These are phyloP conservation scores for Didymella segeticola DNA, from an alignment of 2,329 filamentous ascomycete genomes.

Conservation along the genomic window DNA sequence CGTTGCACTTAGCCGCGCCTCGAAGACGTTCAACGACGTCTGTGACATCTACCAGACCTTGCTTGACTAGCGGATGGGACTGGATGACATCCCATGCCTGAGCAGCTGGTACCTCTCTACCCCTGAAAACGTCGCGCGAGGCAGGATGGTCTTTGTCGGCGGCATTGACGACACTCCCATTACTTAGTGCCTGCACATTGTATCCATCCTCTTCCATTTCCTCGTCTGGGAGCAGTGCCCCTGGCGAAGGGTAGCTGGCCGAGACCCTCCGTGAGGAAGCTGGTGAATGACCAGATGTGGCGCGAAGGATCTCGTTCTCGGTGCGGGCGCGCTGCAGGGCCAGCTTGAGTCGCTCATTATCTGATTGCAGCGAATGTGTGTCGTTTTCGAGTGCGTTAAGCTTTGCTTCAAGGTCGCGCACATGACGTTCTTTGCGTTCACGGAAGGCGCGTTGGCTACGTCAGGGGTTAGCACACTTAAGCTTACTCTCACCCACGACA, in stretches of 20 bases:
- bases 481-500: background rate
- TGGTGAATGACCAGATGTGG: conserved; percentile 65
- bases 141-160: conserved; percentile 37
- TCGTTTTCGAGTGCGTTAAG: conserved; percentile 78
- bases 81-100: conserved; percentile 91
- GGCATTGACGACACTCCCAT: conserved; percentile 41
- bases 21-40: conserved; percentile 82
- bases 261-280: conserved; percentile 51
- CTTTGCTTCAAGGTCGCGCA: conserved; percentile 90
- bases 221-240: conserved; percentile 35
- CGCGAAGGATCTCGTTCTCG: conserved; percentile 91
- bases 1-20: conserved; percentile 78
- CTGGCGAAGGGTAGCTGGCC: conserved; percentile 50
- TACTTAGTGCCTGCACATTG: conserved; percentile 37
- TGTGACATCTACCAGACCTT: conserved; percentile 79
- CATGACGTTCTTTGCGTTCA: conserved; percentile 92
- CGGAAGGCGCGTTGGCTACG: conserved; percentile 93
- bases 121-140: conserved; percentile 26
- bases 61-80: conserved; percentile 75
- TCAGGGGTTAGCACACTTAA: conserved; percentile 12
- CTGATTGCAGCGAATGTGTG: conserved; percentile 73
- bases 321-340: conserved; percentile 84
- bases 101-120: conserved; percentile 40
- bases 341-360: conserved; percentile 86
- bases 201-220: conserved; percentile 33